A percentile compares a stretch with the other conserved stretches of the same genome.
Evolutionary conservation across 2,329 filamentous ascomycete genomes (phyloP).

Genomic region (Aspergillus persii): DNA sequence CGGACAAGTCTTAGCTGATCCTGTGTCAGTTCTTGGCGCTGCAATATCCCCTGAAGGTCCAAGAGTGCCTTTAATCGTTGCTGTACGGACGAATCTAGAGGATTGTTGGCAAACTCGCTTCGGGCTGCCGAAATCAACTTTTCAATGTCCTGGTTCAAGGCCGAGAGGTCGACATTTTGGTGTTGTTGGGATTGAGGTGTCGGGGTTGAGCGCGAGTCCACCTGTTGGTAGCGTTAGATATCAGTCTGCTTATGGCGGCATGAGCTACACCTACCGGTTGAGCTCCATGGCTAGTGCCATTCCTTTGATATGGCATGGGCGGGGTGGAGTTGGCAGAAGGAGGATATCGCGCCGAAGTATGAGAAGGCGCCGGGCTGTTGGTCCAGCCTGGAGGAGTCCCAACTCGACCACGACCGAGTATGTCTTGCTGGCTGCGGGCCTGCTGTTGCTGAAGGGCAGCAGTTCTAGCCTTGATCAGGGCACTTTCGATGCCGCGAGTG

Average conservation of each 20-base stretch:
- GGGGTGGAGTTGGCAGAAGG: conserved; percentile 24
- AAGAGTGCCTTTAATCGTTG: conserved; percentile 79
- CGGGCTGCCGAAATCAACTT: conserved; percentile 71
- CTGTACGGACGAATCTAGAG: conserved; percentile 72
- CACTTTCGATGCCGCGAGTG: conserved; percentile 89
- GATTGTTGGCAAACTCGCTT: conserved; percentile 71
- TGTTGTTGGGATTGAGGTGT: conserved; percentile 35
- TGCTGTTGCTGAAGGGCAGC: conserved; percentile 51
- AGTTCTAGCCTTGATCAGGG: conserved; percentile 76
- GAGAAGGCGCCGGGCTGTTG: conserved; percentile 72
- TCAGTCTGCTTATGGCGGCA: not conserved
- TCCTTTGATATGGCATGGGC: conserved; percentile 28
- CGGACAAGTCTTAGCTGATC: conserved; percentile 82
- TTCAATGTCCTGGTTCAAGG: conserved; percentile 79
- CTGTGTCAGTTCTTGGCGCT: conserved; percentile 72
- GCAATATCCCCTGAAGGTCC: conserved; percentile 78
- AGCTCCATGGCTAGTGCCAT: conserved; percentile 29
- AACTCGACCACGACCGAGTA: conserved; percentile 52
- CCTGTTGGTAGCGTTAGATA: conserved; percentile 13
- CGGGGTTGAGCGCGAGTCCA: conserved; percentile 21
- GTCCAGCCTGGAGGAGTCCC: conserved; percentile 61
- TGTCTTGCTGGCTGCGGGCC: conserved; percentile 55
- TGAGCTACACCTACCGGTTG: conserved; percentile 18
- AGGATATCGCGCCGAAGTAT: conserved; percentile 43
- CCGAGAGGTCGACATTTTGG: conserved; percentile 58